A percentile compares a stretch with the other conserved stretches of the same genome.
phyloP scores from a whole-genome alignment of 305 asterid species.

The Ilex paraguariensis region DNA sequence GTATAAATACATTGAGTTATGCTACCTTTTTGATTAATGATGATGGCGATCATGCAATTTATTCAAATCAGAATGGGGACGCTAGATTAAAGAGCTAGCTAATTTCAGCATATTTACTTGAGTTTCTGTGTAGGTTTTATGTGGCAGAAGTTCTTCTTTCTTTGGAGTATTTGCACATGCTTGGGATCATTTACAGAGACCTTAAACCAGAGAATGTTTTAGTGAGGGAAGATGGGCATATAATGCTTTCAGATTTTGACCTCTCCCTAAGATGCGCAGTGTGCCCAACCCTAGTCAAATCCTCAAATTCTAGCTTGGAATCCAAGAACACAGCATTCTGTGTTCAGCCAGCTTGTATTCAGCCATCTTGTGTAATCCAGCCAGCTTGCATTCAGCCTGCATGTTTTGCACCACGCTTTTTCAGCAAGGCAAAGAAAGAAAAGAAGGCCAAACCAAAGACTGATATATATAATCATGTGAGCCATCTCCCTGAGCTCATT shows the following conservation, averaged over 20 bases:
- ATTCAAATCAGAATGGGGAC: no score
- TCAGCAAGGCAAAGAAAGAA: conserved; percentile 38
- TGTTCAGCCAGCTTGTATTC: conserved; percentile 29
- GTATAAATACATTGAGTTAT: no score
- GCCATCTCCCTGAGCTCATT: conserved; percentile 47
- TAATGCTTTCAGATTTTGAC: conserved; percentile 61
- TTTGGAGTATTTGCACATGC: conserved; percentile 56
- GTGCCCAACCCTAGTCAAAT: conserved; percentile 47
- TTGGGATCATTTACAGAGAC: conserved; percentile 53
- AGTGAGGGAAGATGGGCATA: conserved; percentile 55
- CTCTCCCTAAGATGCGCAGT: conserved; percentile 47
- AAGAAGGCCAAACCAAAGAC: conserved; percentile 35
- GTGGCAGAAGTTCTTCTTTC: conserved; percentile 60
- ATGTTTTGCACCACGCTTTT: conserved; percentile 44
- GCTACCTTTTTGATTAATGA: no score
- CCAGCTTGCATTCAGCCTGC: conserved; percentile 42
- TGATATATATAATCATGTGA: conserved; percentile 30
- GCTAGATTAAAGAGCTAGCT: background rate
- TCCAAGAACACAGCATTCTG: conserved; percentile 46
- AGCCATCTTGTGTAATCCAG: conserved; percentile 42
- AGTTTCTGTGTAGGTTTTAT: conserved; percentile 33
- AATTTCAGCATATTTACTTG: background rate
- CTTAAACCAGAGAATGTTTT: conserved; percentile 54
- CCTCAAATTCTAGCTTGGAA: conserved; percentile 28
- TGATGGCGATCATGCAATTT: no score